Evolutionary conservation across 2,329 filamentous ascomycete genomes (phyloP).

Genomic region (Calycina herbarum): DNA sequence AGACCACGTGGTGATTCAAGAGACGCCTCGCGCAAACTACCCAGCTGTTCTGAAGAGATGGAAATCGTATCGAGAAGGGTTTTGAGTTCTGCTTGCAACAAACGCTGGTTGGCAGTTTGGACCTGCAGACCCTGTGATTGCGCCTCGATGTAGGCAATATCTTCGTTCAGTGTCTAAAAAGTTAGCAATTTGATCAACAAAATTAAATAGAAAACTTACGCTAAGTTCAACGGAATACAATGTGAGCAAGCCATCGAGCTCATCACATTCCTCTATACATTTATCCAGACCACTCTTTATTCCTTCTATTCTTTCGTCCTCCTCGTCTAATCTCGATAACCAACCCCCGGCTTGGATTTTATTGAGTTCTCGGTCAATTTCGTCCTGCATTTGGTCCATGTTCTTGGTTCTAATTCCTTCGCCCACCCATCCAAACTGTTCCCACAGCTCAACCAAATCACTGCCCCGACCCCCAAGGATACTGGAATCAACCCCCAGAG

Average conservation of each 20-base stretch:
- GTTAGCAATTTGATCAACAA: constrained; percentile 23
- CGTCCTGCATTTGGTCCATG: constrained; percentile 77
- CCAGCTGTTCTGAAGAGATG: constrained; percentile 75
- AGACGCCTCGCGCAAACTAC: constrained; percentile 70
- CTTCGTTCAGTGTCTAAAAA: constrained; percentile 80
- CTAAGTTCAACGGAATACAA: constrained; percentile 93
- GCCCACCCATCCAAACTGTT: constrained; percentile 87
- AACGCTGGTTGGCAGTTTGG: constrained; percentile 94
- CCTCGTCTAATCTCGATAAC: constrained; percentile 79
- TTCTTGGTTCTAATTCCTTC: constrained; percentile 72
- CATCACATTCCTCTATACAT: constrained; percentile 93
- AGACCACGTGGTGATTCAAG: constrained; percentile 71
- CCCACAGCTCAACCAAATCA: constrained; percentile 79
- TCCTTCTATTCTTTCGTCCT: constrained; percentile 85
- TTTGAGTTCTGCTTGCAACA: constrained; percentile 82
- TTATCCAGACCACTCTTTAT: constrained; percentile 85
- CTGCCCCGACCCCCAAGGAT: constrained; percentile 75
- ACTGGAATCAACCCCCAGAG: constrained; percentile 71
- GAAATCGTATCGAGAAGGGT: constrained; percentile 88
- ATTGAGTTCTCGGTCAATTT: constrained; percentile 84
- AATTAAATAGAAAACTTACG: constrained; percentile 51
- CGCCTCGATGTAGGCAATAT: constrained; percentile 95
- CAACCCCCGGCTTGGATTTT: constrained; percentile 91
- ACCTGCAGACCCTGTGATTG: constrained; percentile 97
- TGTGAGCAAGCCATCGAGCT: constrained; percentile 90